Base-by-base conservation (phyloP, 805 yeast genomes). In the Starmerella potacharoeniae region DNA sequence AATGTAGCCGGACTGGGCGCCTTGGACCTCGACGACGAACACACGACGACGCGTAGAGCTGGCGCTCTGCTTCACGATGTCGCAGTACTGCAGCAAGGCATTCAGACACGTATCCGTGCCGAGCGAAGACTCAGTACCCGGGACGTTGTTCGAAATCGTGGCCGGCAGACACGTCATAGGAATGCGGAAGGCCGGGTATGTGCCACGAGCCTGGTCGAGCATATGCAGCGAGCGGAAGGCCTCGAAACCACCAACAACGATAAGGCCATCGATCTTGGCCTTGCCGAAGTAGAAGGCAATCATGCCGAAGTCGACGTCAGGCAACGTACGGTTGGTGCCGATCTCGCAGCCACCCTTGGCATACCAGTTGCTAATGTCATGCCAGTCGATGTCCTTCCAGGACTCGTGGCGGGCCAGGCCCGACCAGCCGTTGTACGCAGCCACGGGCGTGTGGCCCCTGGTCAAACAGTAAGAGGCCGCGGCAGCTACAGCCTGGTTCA, bases 51-150 rank as follows among this genome's bases (percentile, higher is more conserved):
- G 81, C 3, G 96, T 80, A 16, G 98, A 87, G 22, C 96, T 83
- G 1, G 98, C 98, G 51, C 89, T 80, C 74, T 87, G 96, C 73
- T 93, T 90, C 62, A 93, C 84, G 30, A 86, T 88, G 70, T 93
- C 99, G 73, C 97, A 91, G 75, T 93, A 93, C 55, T 84, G 82
- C 59, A 89, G 88, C 65, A 93, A 76, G 9, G 93, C 75, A 71
- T 93, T 93, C 75, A 93, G 75, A 75, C 98, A 95, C 10, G 99
- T 93, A 69, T 93, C 98, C 11, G 89, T 77, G 56, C 99, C 99
- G 56, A 93, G 73, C 0, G 97, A 89, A 71, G 89, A 89, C 71
- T 93, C 97, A 1, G 97, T 84, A 57, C 98, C 99, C n/a, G 99
- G 98, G 50, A 93, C 97, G 64, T 93, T 93, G 73, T 93, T 93